Evolutionary conservation across 2,329 filamentous ascomycete species (phyloP).

Genomic region (Mollisiaceae sp.): DNA sequence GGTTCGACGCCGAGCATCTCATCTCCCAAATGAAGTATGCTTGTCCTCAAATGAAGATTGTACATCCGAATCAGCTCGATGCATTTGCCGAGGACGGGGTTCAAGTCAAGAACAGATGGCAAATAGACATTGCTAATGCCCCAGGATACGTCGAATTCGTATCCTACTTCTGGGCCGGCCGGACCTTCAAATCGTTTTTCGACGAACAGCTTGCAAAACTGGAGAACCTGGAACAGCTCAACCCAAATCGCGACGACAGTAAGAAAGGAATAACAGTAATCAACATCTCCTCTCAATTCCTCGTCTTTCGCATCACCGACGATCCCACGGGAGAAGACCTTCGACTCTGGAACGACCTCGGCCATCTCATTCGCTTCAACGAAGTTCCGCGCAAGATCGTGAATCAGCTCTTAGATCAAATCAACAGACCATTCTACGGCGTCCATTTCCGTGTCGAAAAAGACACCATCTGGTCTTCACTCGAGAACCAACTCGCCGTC

Average conservation of each 20-base stretch:
- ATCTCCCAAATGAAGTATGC: constrained; percentile 32
- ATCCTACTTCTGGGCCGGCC: constrained; percentile 43
- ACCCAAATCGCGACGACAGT: constrained; percentile 21
- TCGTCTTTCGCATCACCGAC: constrained; percentile 46
- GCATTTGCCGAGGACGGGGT: constrained; percentile 11
- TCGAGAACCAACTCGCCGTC: constrained; percentile 43
- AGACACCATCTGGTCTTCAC: constrained; percentile 46
- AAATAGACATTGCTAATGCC: constrained; percentile 34
- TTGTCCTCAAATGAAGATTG: constrained; percentile 44
- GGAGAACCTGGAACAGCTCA: constrained; percentile 17
- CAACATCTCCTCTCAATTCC: constrained; percentile 41
- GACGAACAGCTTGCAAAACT: constrained; percentile 28
- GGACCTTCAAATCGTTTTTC: constrained; percentile 41
- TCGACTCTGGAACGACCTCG: constrained; percentile 45
- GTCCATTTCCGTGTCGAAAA: constrained; percentile 46
- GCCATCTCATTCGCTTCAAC: constrained; percentile 42
- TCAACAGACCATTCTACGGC: constrained; percentile 42
- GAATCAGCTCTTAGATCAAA: constrained; percentile 33
- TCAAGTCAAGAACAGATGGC: constrained; percentile 35
- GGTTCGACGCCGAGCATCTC: constrained; percentile 44
- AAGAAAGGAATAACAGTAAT: constrained; percentile 42
- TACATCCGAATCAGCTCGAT: constrained; percentile 39
- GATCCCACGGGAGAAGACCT: constrained; percentile 45
- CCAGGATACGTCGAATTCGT: constrained; percentile 36
- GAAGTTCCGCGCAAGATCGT: constrained; percentile 39